phyloP scores from a whole-genome alignment of 1,139 yeast genomes.

The Candida sp. region DNA sequence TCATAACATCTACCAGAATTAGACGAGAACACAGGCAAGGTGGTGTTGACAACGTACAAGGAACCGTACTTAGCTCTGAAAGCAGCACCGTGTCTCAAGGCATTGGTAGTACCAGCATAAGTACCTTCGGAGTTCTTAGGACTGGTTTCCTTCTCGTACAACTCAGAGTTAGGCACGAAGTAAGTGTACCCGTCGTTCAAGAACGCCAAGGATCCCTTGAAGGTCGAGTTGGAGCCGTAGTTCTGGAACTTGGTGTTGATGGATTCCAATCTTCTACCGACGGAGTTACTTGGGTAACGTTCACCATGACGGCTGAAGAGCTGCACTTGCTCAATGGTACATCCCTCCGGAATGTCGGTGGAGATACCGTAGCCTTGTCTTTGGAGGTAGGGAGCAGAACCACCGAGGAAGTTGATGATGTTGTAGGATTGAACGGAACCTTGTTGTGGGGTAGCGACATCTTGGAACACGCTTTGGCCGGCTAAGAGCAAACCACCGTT shows the following conservation, averaged over 20 bases:
- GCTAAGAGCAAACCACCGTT: slow-evolving; percentile 35
- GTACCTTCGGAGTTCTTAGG: slow-evolving; percentile 28
- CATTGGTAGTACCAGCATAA: slow-evolving; percentile 36
- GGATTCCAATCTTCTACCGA: slow-evolving; percentile 24
- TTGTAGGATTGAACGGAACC: slow-evolving; percentile 44
- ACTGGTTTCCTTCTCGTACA: slow-evolving; percentile 37
- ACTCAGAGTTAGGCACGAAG: slow-evolving; percentile 28
- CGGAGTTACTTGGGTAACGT: slow-evolving; percentile 54
- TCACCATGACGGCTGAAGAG: slow-evolving; percentile 76
- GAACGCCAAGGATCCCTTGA: slow-evolving; percentile 34
- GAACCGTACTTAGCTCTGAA: slow-evolving; percentile 37
- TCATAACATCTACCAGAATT: slow-evolving; percentile 33
- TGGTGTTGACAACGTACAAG: slow-evolving; percentile 22
- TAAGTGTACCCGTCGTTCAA: slow-evolving; percentile 33
- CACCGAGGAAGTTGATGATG: slow-evolving; percentile 47
- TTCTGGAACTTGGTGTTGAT: slow-evolving; percentile 23
- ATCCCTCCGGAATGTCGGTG: slow-evolving; percentile 51
- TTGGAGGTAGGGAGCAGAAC: slow-evolving; percentile 51
- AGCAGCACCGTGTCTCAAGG: slow-evolving; percentile 35
- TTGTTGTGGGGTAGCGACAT: slow-evolving; percentile 41
- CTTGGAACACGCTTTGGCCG: slow-evolving; percentile 29
- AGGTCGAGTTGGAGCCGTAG: slow-evolving; percentile 22
- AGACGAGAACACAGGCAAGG: slow-evolving; percentile 37
- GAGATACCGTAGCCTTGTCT: slow-evolving; percentile 50
- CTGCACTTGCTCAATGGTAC: slow-evolving; percentile 68